These are phyloP conservation scores for Lactuca sativa DNA, from an alignment of 129 eudicot genomes.

Conservation along the genomic window DNA sequence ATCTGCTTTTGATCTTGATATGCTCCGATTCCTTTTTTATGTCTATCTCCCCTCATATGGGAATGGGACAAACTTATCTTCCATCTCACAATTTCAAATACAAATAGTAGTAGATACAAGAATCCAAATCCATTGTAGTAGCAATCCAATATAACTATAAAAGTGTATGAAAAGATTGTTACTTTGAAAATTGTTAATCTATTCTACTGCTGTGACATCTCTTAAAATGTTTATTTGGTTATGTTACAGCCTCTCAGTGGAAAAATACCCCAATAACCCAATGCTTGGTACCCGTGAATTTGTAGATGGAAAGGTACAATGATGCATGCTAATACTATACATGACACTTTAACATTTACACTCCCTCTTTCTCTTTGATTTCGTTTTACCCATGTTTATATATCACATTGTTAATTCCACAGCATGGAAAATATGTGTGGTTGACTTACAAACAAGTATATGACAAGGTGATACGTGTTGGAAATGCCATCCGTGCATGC, in stretches of 20 bases:
- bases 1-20: slow-evolving; percentile 14
- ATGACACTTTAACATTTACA: not conserved
- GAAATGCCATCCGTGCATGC: slow-evolving; percentile 76
- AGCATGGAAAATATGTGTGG: slow-evolving; percentile 88
- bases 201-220: not conserved
- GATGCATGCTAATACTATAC: not conserved
- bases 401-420: slow-evolving; percentile 18
- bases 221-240: not conserved
- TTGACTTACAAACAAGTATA: slow-evolving; percentile 82
- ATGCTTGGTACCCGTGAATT: slow-evolving; percentile 92
- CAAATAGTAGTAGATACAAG: not conserved
- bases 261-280: slow-evolving; percentile 66
- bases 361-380: not conserved
- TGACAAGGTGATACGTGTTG: slow-evolving; percentile 66
- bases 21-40: not conserved
- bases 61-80: not conserved
- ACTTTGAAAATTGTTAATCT: not conserved
- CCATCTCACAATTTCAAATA: not conserved
- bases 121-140: too few relatives aligned
- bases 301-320: slow-evolving; percentile 79
- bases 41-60: not conserved
- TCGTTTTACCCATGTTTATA: slow-evolving; percentile 8
- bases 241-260: slow-evolving; percentile 73
- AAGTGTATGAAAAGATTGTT: not conserved
- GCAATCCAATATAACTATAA: too few relatives aligned